phyloP scores from a whole-genome alignment of 768 basidiomycete genomes.

The Amanita molliuscula region DNA sequence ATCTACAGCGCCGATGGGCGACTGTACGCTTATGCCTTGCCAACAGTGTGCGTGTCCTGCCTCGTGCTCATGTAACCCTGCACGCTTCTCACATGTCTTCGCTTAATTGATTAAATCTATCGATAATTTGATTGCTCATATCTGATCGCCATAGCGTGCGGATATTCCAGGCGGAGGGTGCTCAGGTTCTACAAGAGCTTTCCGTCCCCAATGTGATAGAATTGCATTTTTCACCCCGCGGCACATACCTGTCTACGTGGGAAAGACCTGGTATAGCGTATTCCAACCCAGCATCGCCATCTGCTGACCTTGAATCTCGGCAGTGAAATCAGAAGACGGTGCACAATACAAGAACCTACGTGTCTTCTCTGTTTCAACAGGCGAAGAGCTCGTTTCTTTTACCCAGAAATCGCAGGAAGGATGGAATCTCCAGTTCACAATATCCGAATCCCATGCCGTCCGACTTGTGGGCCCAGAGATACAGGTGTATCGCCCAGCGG shows the following conservation, averaged over 20 bases:
- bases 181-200: slow-evolving; percentile 67
- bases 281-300: not conserved
- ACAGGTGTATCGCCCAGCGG: slow-evolving; percentile 73
- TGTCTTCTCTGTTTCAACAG: slow-evolving; percentile 78
- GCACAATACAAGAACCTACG: slow-evolving; percentile 90
- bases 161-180: slow-evolving; percentile 67
- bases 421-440: slow-evolving; percentile 89
- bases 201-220: slow-evolving; percentile 69
- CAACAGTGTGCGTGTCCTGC: slow-evolving; percentile 46
- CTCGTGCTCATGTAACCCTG: slow-evolving; percentile 8
- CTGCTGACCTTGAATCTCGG: not conserved
- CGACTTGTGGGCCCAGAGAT: slow-evolving; percentile 74
- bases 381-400: slow-evolving; percentile 80
- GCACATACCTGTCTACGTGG: slow-evolving; percentile 92
- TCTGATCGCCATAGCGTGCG: slow-evolving; percentile 41
- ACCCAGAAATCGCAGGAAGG: slow-evolving; percentile 85
- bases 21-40: slow-evolving; percentile 77
- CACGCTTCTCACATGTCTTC: not conserved
- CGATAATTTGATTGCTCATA: not conserved
- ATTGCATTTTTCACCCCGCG: slow-evolving; percentile 85
- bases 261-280: slow-evolving; percentile 63
- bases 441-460: slow-evolving; percentile 80
- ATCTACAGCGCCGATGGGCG: slow-evolving; percentile 83
- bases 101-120: slow-evolving; percentile 1
- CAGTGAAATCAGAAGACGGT: slow-evolving; percentile 83